Base-by-base conservation (phyloP, 2,329 filamentous ascomycete genomes). In the Fusarium napiforme region DNA sequence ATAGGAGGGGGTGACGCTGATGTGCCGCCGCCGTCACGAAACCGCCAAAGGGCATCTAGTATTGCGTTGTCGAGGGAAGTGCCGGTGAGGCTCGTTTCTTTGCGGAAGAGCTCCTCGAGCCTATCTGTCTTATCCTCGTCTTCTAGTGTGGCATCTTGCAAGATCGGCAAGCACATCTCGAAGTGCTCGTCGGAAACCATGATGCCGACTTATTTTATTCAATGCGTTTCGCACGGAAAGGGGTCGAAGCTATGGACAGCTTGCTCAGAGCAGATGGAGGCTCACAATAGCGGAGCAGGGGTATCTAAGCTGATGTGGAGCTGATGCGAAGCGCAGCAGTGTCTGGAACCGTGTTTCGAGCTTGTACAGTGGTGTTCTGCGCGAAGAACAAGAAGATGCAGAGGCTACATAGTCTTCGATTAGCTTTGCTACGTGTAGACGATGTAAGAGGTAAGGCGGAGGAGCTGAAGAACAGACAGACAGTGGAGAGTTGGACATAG, bases 71-170 rank as follows among this genome's bases (percentile, higher is more conserved):
- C 96, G 61, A 98, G 88, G 28, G 92, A 89, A 74, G 91, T 86
- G 67, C 95, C 96, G 23, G 88, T 89, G 75, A 98, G 86, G 36
- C 87, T 88, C 12, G 94, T 95, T 83, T 95, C 91, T 76, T 91
- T 92, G 83, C 91, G 92, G 78, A 98, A 87, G 60, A 98, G 87
- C 75, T 95, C 93, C 84, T 98, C 95, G 60, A 98, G 87, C 83
- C 90, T 93, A 83, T 98, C 96, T 55, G 93, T 96, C 87, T 96
- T 97, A 80, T 98, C 96, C 83, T 99, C 96, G 73, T 98, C 96
- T 78, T 97, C 94, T 70, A 97, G 87, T 62, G 88, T 87, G 66
- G 90, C 85, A 83, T 98, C 92, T 85, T 96, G 92, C 73, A 99
- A 89, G 80, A 98, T 90, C 59, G 94, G 93, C 81, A 97, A 90